A percentile compares a stretch with the other conserved stretches of the same genome.
phyloP scores from a whole-genome alignment of 768 basidiomycete genomes.

The Dendrothele bispora region DNA sequence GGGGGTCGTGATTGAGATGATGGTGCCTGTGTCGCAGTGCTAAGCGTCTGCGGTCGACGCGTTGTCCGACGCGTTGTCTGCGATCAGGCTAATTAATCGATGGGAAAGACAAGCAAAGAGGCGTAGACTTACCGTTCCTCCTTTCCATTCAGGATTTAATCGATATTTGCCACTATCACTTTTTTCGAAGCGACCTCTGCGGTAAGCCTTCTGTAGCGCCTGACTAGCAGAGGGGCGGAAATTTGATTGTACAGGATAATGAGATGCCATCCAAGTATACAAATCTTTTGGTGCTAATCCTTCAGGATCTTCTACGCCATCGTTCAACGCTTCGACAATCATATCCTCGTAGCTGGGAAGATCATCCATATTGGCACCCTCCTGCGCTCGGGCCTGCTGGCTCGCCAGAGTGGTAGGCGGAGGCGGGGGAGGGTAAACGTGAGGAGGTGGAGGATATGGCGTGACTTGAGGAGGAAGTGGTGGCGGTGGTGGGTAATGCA shows the following conservation, averaged over 20 bases:
- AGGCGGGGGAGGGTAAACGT: slow-evolving; percentile 16
- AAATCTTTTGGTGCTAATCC: slow-evolving; percentile 82
- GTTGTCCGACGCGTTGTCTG: slow-evolving; percentile 79
- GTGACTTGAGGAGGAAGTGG: slow-evolving; percentile 15
- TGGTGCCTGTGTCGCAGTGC: slow-evolving; percentile 19
- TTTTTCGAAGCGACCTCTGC: slow-evolving; percentile 80
- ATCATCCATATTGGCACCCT: slow-evolving; percentile 38
- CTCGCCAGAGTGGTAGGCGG: slow-evolving; percentile 23
- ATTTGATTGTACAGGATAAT: slow-evolving; percentile 84
- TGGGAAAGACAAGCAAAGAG: slow-evolving; percentile 3
- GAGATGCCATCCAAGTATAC: slow-evolving; percentile 80
- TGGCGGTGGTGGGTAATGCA: slow-evolving; percentile 27
- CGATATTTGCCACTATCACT: slow-evolving; percentile 71
- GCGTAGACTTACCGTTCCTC: slow-evolving; percentile 62
- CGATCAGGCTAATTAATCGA: slow-evolving; percentile 2
- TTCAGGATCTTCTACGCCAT: slow-evolving; percentile 60
- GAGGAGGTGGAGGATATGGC: slow-evolving; percentile 13
- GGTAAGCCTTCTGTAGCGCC: slow-evolving; percentile 84
- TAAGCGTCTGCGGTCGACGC: slow-evolving; percentile 70
- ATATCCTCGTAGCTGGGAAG: slow-evolving; percentile 90
- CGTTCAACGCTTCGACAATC: slow-evolving; percentile 78
- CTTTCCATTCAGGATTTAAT: slow-evolving; percentile 77
- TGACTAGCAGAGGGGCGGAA: slow-evolving; percentile 89
- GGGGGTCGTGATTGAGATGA: slow-evolving; percentile 29
- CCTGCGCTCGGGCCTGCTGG: slow-evolving; percentile 3